Percentiles rank a stretch among this genome's conserved stretches.
These are phyloP conservation scores for Diplodia corticola DNA, from an alignment of 2,329 filamentous ascomycete species.

Conservation along the genomic window DNA sequence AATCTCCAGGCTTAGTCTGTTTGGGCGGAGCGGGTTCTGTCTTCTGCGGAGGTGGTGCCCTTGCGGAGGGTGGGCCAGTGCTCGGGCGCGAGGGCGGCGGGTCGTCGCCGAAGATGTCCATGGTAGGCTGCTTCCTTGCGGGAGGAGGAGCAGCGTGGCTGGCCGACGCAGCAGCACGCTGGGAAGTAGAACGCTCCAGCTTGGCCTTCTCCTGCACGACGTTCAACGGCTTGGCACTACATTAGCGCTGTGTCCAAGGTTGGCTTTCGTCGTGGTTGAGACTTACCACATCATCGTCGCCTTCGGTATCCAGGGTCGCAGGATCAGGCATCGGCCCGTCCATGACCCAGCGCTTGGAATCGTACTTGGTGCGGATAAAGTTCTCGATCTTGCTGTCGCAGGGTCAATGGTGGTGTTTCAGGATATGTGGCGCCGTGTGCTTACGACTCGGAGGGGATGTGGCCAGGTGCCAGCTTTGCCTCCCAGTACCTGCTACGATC, in stretches of 20 bases:
- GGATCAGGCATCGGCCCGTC: constrained; percentile 93
- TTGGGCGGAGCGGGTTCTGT: constrained; percentile 62
- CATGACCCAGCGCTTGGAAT: constrained; percentile 99
- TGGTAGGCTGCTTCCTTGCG: constrained; percentile 40
- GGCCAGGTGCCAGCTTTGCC: constrained; percentile 83
- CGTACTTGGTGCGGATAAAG: constrained; percentile 98
- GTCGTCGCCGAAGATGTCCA: constrained; percentile 83
- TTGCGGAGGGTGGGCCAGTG: constrained; percentile 65
- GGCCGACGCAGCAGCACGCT: constrained; percentile 47
- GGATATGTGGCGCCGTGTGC: constrained; percentile 30
- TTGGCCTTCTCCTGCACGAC: constrained; percentile 71
- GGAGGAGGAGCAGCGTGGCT: constrained; percentile 34
- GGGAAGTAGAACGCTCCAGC: constrained; percentile 60
- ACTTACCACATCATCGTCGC: constrained; percentile 78
- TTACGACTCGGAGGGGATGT: constrained; percentile 84
- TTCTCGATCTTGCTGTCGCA: constrained; percentile 84
- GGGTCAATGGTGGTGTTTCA: constrained; percentile 10
- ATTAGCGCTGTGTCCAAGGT: background rate
- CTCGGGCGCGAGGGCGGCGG: constrained; percentile 67
- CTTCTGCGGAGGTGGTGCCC: constrained; percentile 61
- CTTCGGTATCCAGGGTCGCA: constrained; percentile 77
- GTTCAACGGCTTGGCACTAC: constrained; percentile 57
- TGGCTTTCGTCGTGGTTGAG: constrained; percentile 38
- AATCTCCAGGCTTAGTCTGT: constrained; percentile 74
- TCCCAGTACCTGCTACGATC: constrained; percentile 73